Evolutionary conservation across 257 asterid genomes (phyloP), one percentile per base, ranked within the genome.

Genomic region (Rubia yunnanensis): DNA sequence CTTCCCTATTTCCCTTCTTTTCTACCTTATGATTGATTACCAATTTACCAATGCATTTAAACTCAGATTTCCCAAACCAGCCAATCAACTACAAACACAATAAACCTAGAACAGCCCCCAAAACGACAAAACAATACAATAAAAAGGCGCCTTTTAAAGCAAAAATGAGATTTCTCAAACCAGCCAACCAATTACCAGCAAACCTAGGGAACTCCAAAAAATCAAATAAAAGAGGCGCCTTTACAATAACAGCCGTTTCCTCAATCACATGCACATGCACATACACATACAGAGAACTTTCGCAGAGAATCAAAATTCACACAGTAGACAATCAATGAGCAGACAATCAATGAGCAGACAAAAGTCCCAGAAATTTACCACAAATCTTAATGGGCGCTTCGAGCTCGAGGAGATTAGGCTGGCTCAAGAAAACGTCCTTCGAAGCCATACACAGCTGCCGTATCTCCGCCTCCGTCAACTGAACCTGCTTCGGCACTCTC

Each of bases 381-480:
- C 83, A 74, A 65, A 78, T 78, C 77, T 78, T 78, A 67, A 78
- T 68, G n/a, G 83, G 83, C 17, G 77, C 83, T 71, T 78, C 80
- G 54, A 78, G 80, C 72, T 78, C 83, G 31, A 78, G 66, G 24
- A 78, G 79, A 74, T 71, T 74, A 13, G 83, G 83, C 68, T 78
- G 77, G 34, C 63, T 73, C 74, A 78, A 56, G 74, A 78, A 71
- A 53, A 72, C 68, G 36, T 72, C 83, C 65, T 63, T 67, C 10
- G 80, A 72, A 35, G 57, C 68, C 35, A 60, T 5, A 58, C 82
- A 77, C 58, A 77, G 31, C 69, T 67, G 76, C 24, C 68, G 67
- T 55, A 73, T 77, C 65, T 74, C 83, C 18, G 73, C 72, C 69
- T 74, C 79, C 0, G 80, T 57, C 26, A 71, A 67, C 79, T 71